phyloP scores from a whole-genome alignment of 2,329 filamentous ascomycete genomes.

The Pestalotiopsis sp. region DNA sequence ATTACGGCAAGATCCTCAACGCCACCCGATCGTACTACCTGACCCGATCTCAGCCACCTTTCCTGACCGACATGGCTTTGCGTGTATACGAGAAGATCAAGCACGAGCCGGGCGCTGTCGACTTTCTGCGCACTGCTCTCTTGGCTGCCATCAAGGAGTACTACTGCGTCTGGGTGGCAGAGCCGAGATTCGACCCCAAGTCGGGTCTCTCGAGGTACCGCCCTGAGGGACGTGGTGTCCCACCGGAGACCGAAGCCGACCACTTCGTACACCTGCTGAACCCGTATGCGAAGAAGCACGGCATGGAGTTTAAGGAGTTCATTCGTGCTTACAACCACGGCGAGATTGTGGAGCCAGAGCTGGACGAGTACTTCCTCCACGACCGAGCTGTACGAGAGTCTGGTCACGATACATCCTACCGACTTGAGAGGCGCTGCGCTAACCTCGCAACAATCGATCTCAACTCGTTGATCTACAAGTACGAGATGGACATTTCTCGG shows the following conservation, averaged over 20 bases:
- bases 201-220: slow-evolving; percentile 84
- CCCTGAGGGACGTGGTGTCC: slow-evolving; percentile 80
- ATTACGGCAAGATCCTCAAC: slow-evolving; percentile 98
- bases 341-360: slow-evolving; percentile 75
- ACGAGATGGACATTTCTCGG: slow-evolving; percentile 89
- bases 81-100: slow-evolving; percentile 93
- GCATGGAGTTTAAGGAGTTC: slow-evolving; percentile 80
- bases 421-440: slow-evolving; percentile 83
- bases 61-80: slow-evolving; percentile 95
- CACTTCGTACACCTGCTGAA: slow-evolving; percentile 84
- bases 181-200: slow-evolving; percentile 74
- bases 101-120: slow-evolving; percentile 74
- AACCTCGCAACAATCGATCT: slow-evolving; percentile 92
- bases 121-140: slow-evolving; percentile 78
- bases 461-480: slow-evolving; percentile 95
- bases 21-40: slow-evolving; percentile 96
- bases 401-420: slow-evolving; percentile 94
- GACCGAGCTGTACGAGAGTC: slow-evolving; percentile 95
- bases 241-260: slow-evolving; percentile 84
- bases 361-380: slow-evolving; percentile 95
- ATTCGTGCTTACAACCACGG: slow-evolving; percentile 84
- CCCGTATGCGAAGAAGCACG: slow-evolving; percentile 82
- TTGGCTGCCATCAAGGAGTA: slow-evolving; percentile 97
- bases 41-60: slow-evolving; percentile 89
- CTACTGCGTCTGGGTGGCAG: slow-evolving; percentile 80